Conservation (phyloP, 352 stramenopile genomes). For the Pythium oligandrum region DNA sequence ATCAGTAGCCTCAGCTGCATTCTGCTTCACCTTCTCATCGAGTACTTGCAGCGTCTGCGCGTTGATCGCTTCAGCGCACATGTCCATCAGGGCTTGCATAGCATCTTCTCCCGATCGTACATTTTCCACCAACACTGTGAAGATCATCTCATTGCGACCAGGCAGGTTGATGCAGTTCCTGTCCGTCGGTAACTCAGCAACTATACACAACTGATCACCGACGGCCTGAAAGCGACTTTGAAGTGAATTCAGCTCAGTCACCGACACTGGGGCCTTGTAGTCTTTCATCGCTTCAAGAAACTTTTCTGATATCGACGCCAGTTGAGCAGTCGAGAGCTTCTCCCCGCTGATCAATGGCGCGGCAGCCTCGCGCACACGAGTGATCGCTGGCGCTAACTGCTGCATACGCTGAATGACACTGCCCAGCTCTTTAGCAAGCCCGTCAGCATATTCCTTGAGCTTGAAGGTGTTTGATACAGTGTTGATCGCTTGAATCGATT, state of each 20-base stretch:
- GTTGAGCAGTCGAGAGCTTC: conserved; percentile 4
- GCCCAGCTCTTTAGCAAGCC: conserved; percentile 1
- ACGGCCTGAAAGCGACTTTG: conserved; percentile 6
- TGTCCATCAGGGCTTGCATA: conserved; percentile 8
- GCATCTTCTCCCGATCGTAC: conserved; percentile 2
- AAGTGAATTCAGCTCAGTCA: conserved; percentile 11
- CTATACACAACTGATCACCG: conserved; percentile 5
- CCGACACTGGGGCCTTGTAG: conserved; percentile 9
- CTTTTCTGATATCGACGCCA: neutral
- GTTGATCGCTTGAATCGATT: neutral
- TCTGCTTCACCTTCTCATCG: conserved; percentile 5
- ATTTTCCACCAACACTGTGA: conserved; percentile 4
- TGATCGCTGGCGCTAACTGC: neutral
- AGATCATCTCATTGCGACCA: conserved; percentile 7
- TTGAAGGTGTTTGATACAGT: conserved; percentile 1
- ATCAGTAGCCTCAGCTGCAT: conserved; percentile 7
- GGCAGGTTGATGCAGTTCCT: conserved; percentile 6
- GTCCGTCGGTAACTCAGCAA: conserved; percentile 4
- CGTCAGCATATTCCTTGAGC: conserved; percentile 1
- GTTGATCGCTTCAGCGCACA: conserved; percentile 8
- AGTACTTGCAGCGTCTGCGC: conserved; percentile 4
- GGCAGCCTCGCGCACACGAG: conserved; percentile 2
- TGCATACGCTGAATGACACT: conserved; percentile 1
- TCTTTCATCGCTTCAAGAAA: conserved; percentile 7
- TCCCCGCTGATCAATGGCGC: neutral